Evolutionary conservation across 345 rosid genomes (phyloP).

Genomic region (Eucalyptus cladocalyx): DNA sequence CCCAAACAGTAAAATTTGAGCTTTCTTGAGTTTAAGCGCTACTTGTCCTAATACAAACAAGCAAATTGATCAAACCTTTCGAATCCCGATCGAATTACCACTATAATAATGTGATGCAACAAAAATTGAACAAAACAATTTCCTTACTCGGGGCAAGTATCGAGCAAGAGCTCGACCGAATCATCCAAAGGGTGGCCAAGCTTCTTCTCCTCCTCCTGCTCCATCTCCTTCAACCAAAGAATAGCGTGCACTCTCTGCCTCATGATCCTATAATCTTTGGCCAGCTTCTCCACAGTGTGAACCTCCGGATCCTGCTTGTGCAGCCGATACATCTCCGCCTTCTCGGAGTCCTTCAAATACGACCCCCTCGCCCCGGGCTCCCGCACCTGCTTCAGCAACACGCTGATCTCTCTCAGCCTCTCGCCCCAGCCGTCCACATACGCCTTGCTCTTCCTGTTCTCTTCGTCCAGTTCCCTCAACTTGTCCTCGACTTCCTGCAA

Average conservation of each 20-base stretch:
- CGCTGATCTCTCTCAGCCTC: conserved; percentile 38
- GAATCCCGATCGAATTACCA: background rate
- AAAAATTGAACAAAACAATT: background rate
- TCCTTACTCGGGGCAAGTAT: conserved; percentile 75
- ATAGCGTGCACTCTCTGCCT: conserved; percentile 96
- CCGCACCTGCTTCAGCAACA: conserved; percentile 59
- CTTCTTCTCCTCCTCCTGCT: conserved; percentile 88
- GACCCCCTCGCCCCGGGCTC: conserved; percentile 94
- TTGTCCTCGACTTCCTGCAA: conserved; percentile 43
- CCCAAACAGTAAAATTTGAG: background rate
- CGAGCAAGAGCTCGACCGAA: conserved; percentile 84
- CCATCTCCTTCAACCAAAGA: conserved; percentile 86
- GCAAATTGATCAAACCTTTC: background rate
- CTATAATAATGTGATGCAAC: background rate
- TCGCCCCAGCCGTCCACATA: conserved; percentile 48
- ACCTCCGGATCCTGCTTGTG: conserved; percentile 82
- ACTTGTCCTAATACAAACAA: background rate
- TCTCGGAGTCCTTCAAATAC: conserved; percentile 83
- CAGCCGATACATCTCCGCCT: conserved; percentile 91
- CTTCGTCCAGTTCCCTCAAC: conserved; percentile 27
- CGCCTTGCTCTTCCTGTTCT: conserved; percentile 26
- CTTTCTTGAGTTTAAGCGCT: background rate
- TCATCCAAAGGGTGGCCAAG: conserved; percentile 81
- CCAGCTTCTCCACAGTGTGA: conserved; percentile 68
- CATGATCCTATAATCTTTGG: conserved; percentile 91